phyloP scores from a whole-genome alignment of 371 early-diverging fungal species.

The Globomyces sp. region DNA sequence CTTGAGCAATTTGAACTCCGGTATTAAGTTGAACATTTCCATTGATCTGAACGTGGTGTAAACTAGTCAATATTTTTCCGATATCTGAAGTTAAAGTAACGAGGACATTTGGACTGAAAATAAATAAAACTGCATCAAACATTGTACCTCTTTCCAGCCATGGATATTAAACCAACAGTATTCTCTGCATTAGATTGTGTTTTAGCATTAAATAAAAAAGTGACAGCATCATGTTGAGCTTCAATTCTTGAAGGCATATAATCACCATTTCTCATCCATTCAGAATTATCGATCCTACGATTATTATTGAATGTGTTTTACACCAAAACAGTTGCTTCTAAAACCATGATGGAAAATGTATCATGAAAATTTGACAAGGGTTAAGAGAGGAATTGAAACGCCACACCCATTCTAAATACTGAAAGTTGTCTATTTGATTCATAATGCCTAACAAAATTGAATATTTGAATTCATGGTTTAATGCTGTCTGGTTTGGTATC shows the following conservation, averaged over 20 bases:
- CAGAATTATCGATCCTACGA: slow-evolving; percentile 85
- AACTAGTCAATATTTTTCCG: slow-evolving; percentile 84
- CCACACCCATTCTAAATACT: too few relatives aligned
- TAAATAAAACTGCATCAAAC: neutral
- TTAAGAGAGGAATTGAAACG: too few relatives aligned
- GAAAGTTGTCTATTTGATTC: too few relatives aligned
- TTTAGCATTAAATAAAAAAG: slow-evolving; percentile 87
- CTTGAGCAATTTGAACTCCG: slow-evolving; percentile 95
- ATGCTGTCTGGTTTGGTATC: too few relatives aligned
- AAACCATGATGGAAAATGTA: slow-evolving; percentile 23
- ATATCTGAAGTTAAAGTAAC: slow-evolving; percentile 88
- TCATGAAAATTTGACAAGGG: too few relatives aligned
- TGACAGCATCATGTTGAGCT: slow-evolving; percentile 94
- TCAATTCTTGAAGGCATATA: slow-evolving; percentile 93
- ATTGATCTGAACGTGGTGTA: slow-evolving; percentile 75
- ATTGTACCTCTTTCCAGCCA: slow-evolving; percentile 83
- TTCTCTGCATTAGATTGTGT: slow-evolving; percentile 94
- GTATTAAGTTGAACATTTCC: slow-evolving; percentile 77
- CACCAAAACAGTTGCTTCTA: slow-evolving; percentile 75
- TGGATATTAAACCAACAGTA: slow-evolving; percentile 94
- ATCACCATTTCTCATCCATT: slow-evolving; percentile 99
- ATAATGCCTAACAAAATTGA: too few relatives aligned
- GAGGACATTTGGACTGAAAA: slow-evolving; percentile 85
- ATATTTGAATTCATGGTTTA: too few relatives aligned
- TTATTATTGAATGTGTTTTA: slow-evolving; percentile 30